Conservation (phyloP, 768 basidiomycete species). For the Leccinum disarticulatum region DNA sequence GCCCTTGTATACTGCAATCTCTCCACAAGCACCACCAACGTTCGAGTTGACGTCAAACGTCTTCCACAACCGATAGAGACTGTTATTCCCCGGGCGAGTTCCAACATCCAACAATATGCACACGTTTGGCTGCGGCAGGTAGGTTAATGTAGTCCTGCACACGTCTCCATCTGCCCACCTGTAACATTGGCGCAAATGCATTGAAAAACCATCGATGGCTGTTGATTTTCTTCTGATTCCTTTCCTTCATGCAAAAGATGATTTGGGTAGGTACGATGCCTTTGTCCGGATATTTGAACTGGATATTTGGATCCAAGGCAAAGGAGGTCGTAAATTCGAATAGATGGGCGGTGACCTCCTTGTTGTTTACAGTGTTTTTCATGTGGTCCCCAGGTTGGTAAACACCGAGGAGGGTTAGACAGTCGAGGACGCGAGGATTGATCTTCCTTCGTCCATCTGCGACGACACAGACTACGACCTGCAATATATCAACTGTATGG, state of each 20-base stretch:
- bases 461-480: constrained; percentile 93
- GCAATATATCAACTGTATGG: background rate
- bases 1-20: constrained; percentile 92
- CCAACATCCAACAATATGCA: constrained; percentile 94
- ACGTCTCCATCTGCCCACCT: constrained; percentile 44
- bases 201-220: constrained; percentile 98
- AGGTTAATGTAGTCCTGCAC: background rate
- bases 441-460: constrained; percentile 84
- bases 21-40: constrained; percentile 96
- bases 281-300: constrained; percentile 88
- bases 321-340: constrained; percentile 90
- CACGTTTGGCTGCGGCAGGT: constrained; percentile 67
- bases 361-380: constrained; percentile 67
- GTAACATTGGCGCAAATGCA: constrained; percentile 80
- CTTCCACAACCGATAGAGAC: constrained; percentile 95
- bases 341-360: constrained; percentile 69
- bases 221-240: constrained; percentile 97
- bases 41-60: constrained; percentile 89
- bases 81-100: constrained; percentile 84
- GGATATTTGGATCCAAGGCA: constrained; percentile 72
- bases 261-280: constrained; percentile 95
- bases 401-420: constrained; percentile 88
- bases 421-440: constrained; percentile 83
- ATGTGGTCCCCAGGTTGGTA: constrained; percentile 73
- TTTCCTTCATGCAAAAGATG: constrained; percentile 88